Evolutionary conservation across 1,284 basidiomycete species (phyloP).

Genomic region (Leccinum holopus): DNA sequence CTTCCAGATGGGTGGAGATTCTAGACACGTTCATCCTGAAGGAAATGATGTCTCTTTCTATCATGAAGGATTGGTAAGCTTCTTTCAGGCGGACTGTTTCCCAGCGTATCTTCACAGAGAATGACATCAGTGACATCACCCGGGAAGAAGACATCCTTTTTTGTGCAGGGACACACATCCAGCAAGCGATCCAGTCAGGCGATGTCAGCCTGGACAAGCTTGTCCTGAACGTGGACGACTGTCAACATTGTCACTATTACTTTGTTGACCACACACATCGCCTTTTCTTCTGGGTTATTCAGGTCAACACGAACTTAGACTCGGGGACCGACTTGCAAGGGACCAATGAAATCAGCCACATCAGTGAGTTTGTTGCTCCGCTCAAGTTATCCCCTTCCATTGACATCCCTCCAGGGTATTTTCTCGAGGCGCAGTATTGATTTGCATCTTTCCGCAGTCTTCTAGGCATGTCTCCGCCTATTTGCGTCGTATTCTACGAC

Average conservation of each 20-base stretch:
- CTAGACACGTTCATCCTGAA: conserved; percentile 22
- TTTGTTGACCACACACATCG: conserved; percentile 21
- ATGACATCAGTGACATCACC: conserved; percentile 4
- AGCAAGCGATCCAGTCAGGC: not conserved
- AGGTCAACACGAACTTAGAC: not conserved
- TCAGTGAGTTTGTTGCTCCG: conserved; percentile 14
- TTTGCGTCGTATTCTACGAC: not conserved
- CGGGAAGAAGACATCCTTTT: not conserved
- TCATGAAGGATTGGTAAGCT: conserved; percentile 15
- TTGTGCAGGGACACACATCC: conserved; percentile 9
- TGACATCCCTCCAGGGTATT: conserved; percentile 17
- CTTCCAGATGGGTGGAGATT: conserved; percentile 10
- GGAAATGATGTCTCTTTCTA: conserved; percentile 13
- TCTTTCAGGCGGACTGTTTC: conserved; percentile 2
- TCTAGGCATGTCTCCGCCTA: not conserved
- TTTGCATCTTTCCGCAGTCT: not conserved
- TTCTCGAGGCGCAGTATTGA: conserved; percentile 19
- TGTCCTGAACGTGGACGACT: conserved; percentile 18
- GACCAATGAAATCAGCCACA: conserved; percentile 8
- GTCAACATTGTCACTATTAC: conserved; percentile 13
- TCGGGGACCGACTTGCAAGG: conserved; percentile 11
- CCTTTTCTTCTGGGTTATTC: conserved; percentile 24
- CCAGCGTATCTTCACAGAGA: conserved; percentile 23
- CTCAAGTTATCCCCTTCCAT: not conserved
- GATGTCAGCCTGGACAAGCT: conserved; percentile 18